Evolutionary conservation across 2,329 filamentous ascomycete genomes (phyloP).

Genomic region (Epichloe bromicola): DNA sequence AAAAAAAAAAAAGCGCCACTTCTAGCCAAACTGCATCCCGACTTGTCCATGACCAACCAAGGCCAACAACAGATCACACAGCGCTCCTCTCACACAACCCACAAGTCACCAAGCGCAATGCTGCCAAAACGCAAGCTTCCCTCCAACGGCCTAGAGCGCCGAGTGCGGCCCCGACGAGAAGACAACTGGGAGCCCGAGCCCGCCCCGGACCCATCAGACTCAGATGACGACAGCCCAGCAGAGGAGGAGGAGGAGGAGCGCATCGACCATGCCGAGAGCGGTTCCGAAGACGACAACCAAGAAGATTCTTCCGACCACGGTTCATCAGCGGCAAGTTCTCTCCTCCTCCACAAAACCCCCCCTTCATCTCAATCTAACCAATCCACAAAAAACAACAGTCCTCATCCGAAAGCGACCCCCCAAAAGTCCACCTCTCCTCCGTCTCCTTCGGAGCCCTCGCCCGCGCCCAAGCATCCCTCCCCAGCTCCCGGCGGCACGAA

Average conservation of each 20-base stretch:
- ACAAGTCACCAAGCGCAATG: conserved; percentile 11
- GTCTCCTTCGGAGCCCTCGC: conserved; percentile 87
- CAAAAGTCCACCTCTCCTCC: conserved; percentile 35
- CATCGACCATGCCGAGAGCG: conserved; percentile 14
- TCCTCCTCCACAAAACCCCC: conserved; percentile 12
- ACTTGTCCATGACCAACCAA: conserved; percentile 8
- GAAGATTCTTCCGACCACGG: conserved; percentile 18
- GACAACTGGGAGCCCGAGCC: conserved; percentile 27
- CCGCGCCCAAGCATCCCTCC: conserved; percentile 65
- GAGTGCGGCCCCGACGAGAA: conserved; percentile 31
- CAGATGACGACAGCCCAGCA: conserved; percentile 17
- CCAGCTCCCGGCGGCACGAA: conserved; percentile 15
- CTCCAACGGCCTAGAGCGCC: conserved; percentile 24
- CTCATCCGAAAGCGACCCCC: background rate
- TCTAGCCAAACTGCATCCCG: background rate
- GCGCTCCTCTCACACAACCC: background rate
- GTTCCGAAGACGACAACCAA: conserved; percentile 17
- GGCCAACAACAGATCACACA: background rate
- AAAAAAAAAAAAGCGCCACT: background rate
- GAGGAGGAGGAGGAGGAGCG: conserved; percentile 14
- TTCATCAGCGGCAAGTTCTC: conserved; percentile 15
- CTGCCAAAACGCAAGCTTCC: conserved; percentile 27
- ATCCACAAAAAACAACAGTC: background rate
- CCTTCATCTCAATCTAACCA: background rate
- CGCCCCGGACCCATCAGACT: conserved; percentile 11